Percentiles rank a stretch among this genome's conserved stretches.
Conservation (phyloP, 768 basidiomycete genomes). For the Pilatotrama ljubarskyi region DNA sequence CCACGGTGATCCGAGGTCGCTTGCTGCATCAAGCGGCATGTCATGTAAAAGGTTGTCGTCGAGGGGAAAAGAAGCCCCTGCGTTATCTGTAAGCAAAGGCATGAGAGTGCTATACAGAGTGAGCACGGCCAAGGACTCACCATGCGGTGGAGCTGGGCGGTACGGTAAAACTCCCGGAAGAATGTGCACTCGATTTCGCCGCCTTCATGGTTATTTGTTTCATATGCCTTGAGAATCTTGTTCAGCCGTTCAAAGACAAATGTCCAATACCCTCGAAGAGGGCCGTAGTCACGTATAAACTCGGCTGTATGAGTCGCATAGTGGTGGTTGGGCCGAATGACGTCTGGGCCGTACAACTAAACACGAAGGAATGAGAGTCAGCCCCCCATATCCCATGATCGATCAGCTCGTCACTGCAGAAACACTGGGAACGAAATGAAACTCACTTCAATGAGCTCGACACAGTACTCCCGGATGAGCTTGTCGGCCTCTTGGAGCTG, state of each 20-base stretch:
- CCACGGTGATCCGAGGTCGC: background rate
- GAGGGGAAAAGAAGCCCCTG: background rate
- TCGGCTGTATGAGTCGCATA: conserved; percentile 34
- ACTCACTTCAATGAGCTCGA: conserved; percentile 25
- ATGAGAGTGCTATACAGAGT: too few relatives aligned
- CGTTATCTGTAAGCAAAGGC: too few relatives aligned
- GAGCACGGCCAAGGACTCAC: conserved; percentile 10
- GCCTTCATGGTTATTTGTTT: conserved; percentile 28
- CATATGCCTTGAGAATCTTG: conserved; percentile 31
- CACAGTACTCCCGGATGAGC: conserved; percentile 26
- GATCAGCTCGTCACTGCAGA: too few relatives aligned
- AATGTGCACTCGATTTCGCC: conserved; percentile 34
- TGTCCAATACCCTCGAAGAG: conserved; percentile 38
- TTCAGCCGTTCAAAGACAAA: conserved; percentile 36
- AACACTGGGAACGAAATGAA: conserved; percentile 2
- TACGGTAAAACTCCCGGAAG: conserved; percentile 27
- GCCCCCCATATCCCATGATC: too few relatives aligned
- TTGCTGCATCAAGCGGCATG: background rate
- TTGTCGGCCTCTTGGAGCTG: conserved; percentile 13
- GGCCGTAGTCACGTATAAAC: conserved; percentile 34
- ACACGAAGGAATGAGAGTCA: background rate
- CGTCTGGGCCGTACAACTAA: conserved; percentile 34
- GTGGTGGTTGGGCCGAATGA: conserved; percentile 41
- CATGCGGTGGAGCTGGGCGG: conserved; percentile 8
- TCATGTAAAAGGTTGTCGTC: background rate